These are phyloP conservation scores for Ilyonectria mors-panacis DNA, from an alignment of 2,329 filamentous ascomycete species.

Conservation along the genomic window DNA sequence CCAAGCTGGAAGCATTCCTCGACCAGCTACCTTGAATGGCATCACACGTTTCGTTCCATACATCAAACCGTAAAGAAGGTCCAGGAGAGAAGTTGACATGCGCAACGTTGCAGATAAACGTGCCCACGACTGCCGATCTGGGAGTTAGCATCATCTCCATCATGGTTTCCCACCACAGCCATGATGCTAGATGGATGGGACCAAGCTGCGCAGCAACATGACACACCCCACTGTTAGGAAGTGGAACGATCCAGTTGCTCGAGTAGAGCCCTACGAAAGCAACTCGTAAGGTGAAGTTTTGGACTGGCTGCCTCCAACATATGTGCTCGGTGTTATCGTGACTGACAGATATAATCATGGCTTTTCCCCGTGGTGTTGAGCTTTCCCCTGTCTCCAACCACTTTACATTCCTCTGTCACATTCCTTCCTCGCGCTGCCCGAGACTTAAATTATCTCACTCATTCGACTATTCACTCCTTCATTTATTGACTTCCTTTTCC, in stretches of 20 bases:
- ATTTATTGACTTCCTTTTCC: constrained; percentile 5
- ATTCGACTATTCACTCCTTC: neutral
- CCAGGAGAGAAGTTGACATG: neutral
- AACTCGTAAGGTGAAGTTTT: constrained; percentile 10
- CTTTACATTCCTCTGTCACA: constrained; percentile 13
- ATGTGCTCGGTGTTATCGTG: neutral
- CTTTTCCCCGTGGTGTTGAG: neutral
- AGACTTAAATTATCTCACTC: constrained; percentile 28
- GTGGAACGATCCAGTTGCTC: constrained; percentile 23
- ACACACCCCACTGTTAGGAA: constrained; percentile 19
- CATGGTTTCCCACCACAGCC: constrained; percentile 1
- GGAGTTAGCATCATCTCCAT: neutral
- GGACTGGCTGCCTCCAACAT: neutral
- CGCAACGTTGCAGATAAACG: constrained; percentile 9
- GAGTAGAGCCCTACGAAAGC: constrained; percentile 4
- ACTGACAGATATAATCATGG: constrained; percentile 13
- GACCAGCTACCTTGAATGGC: neutral
- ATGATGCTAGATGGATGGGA: constrained; percentile 5
- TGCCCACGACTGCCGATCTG: neutral
- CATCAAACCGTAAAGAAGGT: neutral
- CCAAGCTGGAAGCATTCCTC: neutral
- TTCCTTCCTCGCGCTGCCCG: constrained; percentile 36
- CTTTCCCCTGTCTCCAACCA: constrained; percentile 4
- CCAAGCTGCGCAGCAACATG: constrained; percentile 24
- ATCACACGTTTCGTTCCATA: constrained; percentile 7